A percentile compares a stretch with the other conserved stretches of the same genome.
These are phyloP conservation scores for Phialocephala sp. DNA, from an alignment of 2,329 filamentous ascomycete genomes.

Conservation along the genomic window DNA sequence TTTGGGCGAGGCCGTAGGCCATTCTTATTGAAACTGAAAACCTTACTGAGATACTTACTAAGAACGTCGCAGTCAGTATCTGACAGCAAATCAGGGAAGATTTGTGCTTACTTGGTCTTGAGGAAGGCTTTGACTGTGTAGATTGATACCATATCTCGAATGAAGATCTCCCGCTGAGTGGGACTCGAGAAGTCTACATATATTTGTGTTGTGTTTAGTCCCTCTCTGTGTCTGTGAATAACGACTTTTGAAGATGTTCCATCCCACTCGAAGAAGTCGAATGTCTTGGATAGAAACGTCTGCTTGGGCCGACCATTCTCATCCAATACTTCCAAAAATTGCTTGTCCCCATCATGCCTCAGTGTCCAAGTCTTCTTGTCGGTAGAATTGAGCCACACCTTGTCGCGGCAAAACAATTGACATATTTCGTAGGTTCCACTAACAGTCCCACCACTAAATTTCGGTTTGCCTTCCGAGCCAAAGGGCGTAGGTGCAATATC, in stretches of 20 bases:
- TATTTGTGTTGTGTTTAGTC: not conserved
- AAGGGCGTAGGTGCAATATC: constrained; percentile 13
- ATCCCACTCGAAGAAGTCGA: not conserved
- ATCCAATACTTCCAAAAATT: not conserved
- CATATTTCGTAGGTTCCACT: not conserved
- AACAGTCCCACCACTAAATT: not conserved
- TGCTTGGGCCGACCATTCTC: not conserved
- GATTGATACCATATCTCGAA: not conserved
- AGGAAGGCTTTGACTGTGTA: not conserved
- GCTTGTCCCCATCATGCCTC: not conserved
- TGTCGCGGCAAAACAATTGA: constrained; percentile 6
- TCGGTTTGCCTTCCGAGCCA: not conserved
- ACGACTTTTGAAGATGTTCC: not conserved
- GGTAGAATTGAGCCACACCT: constrained; percentile 9
- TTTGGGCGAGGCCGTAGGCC: not conserved
- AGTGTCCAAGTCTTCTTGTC: not conserved
- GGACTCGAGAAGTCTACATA: not conserved
- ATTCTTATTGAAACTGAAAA: not conserved
- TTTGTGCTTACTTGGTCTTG: constrained; percentile 8
- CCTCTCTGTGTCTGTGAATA: not conserved
- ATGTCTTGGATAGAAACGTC: not conserved
- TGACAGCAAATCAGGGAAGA: no score
- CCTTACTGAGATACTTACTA: constrained; percentile 19
- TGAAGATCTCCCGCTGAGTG: not conserved
- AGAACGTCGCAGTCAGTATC: not conserved